These are phyloP conservation scores for Zymoseptoria crescenta DNA, from an alignment of 2,329 filamentous ascomycete genomes.

Conservation along the genomic window DNA sequence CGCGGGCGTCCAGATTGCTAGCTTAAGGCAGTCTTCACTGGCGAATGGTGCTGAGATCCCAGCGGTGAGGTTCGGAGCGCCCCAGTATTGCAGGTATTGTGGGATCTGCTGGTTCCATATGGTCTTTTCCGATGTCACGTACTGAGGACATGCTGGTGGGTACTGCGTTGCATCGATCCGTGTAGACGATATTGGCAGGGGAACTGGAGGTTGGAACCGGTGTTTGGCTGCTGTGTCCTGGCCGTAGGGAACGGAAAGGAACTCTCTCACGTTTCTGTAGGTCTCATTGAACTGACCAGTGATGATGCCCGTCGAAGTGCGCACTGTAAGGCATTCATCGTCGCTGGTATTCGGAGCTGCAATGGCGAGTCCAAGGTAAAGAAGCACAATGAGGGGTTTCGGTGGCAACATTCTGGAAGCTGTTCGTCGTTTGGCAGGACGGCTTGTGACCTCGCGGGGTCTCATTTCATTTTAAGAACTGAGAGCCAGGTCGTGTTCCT, in stretches of 20 bases:
- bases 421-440: background rate
- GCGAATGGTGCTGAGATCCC: conserved; percentile 9
- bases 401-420: background rate
- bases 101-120: conserved; percentile 23
- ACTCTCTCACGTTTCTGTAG: conserved; percentile 5
- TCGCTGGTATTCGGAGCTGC: background rate
- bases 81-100: conserved; percentile 5
- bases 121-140: conserved; percentile 24
- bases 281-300: background rate
- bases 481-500: background rate
- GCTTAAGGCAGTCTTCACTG: conserved; percentile 37
- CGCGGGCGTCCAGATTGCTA: conserved; percentile 40
- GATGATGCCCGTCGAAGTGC: background rate
- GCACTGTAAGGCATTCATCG: background rate
- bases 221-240: conserved; percentile 8
- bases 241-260: conserved; percentile 11
- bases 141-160: conserved; percentile 28
- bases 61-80: conserved; percentile 1
- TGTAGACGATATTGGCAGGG: background rate
- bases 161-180: background rate
- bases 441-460: background rate
- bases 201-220: conserved; percentile 5
- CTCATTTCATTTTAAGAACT: background rate
- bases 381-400: background rate
- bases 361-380: background rate